Base-by-base conservation (phyloP, 2,329 filamentous ascomycete species). In the Pseudocercospora fijiensis region DNA sequence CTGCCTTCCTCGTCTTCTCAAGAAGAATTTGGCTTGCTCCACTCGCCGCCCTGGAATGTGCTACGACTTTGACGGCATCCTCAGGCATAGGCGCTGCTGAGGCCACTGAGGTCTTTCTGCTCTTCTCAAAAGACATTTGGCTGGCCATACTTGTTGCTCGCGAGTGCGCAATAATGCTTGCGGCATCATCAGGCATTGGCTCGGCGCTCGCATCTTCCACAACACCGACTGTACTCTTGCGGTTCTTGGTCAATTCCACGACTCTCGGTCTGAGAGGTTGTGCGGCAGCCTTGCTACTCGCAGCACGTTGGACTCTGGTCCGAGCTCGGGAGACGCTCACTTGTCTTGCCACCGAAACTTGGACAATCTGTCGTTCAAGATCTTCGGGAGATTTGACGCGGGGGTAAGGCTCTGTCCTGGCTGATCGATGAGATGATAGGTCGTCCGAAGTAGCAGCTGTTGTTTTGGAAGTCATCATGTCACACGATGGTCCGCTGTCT, bases 191-290 rank as follows among this genome's bases (percentile, higher is more conserved):
- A 1, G 59, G 63, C 55, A 65, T 58, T 2, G 52, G 57, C 27
- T 64, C 62, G 20, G 59, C 59, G 4, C 55, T 51, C 13, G 65
- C 68, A 18, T 66, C 62, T 49, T 73, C 73, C 57, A 73, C 67
- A 52, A 74, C 60, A 2, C 72, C 73, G 26, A 72, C 65, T 28
- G 71, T 72, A 58, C 73, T 75, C 68, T 74, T 75, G 43, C 74
- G 65, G 49, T 72, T 71, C 61, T 67, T 70, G 9, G 57, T 64
- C 63, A 76, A 56, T 47, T 76, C 71, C 52, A 76, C 74, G 2
- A 76, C 69, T 28, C 70, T 62, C 20, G 75, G 75, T 24, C 67
- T 55, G 13, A 76, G 37, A 11, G 73, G 73, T 58, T 72, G 72
- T 56, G 71, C 74, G 18, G 63, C 69, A 16, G 56, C 58, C 45